These are phyloP conservation scores for Paecilomyces variotii DNA, from an alignment of 2,329 filamentous ascomycete species.

Conservation along the genomic window DNA sequence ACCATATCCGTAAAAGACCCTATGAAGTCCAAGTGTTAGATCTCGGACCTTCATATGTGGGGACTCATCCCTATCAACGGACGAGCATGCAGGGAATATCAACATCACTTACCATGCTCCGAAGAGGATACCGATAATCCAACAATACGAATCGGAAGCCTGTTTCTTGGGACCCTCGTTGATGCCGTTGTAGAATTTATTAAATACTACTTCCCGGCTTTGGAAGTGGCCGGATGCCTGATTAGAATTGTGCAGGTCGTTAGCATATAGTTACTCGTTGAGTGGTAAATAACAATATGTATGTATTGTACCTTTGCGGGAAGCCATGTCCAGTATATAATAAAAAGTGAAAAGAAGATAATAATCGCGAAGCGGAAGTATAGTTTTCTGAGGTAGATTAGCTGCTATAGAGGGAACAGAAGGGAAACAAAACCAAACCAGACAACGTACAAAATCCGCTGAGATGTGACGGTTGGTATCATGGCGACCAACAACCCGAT, in stretches of 20 bases:
- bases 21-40: neutral
- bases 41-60: too few species aligned
- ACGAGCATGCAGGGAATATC: neutral
- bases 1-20: neutral
- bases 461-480: constrained; percentile 28
- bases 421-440: neutral
- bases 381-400: constrained; percentile 8
- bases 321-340: constrained; percentile 34
- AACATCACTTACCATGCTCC: constrained; percentile 20
- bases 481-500: constrained; percentile 31
- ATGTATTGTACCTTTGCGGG: constrained; percentile 16
- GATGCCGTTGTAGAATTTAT: constrained; percentile 33
- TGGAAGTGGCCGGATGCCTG: constrained; percentile 27
- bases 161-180: constrained; percentile 25
- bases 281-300: neutral
- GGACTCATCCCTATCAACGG: constrained; percentile 3
- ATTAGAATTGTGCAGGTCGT: neutral
- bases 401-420: neutral
- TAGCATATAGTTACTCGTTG: neutral
- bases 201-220: constrained; percentile 22
- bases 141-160: constrained; percentile 30
- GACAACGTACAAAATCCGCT: constrained; percentile 16
- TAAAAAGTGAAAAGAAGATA: constrained; percentile 29
- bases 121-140: constrained; percentile 29
- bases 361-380: constrained; percentile 32